Percentiles rank a stretch among this genome's conserved stretches.
Evolutionary conservation across 345 rosid species (phyloP).

Genomic region (Rubroshorea leprosula): DNA sequence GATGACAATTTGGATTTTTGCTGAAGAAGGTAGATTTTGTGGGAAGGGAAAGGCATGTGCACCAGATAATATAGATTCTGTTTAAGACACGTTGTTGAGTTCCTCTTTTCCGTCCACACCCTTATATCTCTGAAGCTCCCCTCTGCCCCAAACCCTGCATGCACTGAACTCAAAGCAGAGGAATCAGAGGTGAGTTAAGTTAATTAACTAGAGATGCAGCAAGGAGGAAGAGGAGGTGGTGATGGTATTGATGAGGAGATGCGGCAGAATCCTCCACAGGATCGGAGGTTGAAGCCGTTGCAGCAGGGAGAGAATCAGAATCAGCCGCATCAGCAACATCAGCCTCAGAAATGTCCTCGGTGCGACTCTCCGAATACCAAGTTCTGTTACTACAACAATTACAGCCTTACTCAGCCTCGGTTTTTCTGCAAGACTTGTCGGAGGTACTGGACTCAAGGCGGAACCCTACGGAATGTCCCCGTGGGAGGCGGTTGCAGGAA

Average conservation of each 20-base stretch:
- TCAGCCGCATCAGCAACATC: constrained; percentile 22
- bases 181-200: too few species aligned
- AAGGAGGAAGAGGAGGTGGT: constrained; percentile 20
- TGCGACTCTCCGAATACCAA: constrained; percentile 62
- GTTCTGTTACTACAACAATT: constrained; percentile 71
- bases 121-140: too few species aligned
- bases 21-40: not conserved
- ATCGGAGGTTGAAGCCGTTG: constrained; percentile 26
- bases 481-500: constrained; percentile 65
- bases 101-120: not conserved
- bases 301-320: constrained; percentile 16
- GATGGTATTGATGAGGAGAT: constrained; percentile 18
- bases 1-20: constrained; percentile 1
- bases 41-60: too few species aligned
- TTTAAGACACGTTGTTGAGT: too few species aligned
- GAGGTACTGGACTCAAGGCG: constrained; percentile 73
- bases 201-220: constrained; percentile 30
- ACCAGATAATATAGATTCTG: too few species aligned
- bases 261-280: constrained; percentile 26
- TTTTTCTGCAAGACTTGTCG: constrained; percentile 65
- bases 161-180: constrained; percentile 9
- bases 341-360: constrained; percentile 52
- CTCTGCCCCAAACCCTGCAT: constrained; percentile 17
- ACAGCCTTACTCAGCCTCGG: constrained; percentile 66
- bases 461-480: constrained; percentile 64